phyloP scores from a whole-genome alignment of 2,329 filamentous ascomycete genomes.

The Colletotrichum cuscutae region DNA sequence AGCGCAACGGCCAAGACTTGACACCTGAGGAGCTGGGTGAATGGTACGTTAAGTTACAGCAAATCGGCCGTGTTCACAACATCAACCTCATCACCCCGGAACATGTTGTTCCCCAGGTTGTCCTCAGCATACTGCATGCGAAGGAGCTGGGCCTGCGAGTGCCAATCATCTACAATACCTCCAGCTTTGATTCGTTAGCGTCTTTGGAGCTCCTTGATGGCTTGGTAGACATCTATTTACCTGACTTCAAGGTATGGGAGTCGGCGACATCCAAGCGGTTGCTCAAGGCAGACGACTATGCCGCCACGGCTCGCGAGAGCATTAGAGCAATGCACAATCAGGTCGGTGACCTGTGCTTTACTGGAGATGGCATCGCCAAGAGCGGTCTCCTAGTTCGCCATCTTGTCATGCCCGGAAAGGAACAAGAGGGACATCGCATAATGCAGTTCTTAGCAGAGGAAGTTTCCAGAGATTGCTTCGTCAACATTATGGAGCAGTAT shows the following conservation, averaged over 20 bases:
- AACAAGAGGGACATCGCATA: conserved; percentile 78
- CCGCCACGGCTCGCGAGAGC: conserved; percentile 77
- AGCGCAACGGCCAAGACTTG: conserved; percentile 82
- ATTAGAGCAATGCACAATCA: conserved; percentile 84
- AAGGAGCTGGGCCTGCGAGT: conserved; percentile 74
- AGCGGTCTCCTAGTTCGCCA: conserved; percentile 80
- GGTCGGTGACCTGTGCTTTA: conserved; percentile 86
- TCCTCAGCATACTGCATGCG: conserved; percentile 78
- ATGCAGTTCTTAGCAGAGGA: conserved; percentile 80
- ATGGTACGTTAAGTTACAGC: conserved; percentile 86
- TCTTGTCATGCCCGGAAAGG: conserved; percentile 85
- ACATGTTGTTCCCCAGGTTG: conserved; percentile 87
- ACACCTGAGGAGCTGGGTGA: conserved; percentile 81
- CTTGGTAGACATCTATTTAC: conserved; percentile 86
- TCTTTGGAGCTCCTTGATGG: conserved; percentile 80
- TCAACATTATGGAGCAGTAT: conserved; percentile 93
- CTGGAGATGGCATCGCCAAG: conserved; percentile 82
- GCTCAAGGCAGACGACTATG: conserved; percentile 83
- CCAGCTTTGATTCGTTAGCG: conserved; percentile 79
- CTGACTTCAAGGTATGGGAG: conserved; percentile 88
- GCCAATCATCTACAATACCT: conserved; percentile 88
- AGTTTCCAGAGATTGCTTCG: conserved; percentile 79
- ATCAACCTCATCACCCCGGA: conserved; percentile 91
- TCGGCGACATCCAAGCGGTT: conserved; percentile 73
- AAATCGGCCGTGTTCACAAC: conserved; percentile 85